phyloP scores from a whole-genome alignment of 306 rosid genomes.

The Pterocarpus macrocarpus region DNA sequence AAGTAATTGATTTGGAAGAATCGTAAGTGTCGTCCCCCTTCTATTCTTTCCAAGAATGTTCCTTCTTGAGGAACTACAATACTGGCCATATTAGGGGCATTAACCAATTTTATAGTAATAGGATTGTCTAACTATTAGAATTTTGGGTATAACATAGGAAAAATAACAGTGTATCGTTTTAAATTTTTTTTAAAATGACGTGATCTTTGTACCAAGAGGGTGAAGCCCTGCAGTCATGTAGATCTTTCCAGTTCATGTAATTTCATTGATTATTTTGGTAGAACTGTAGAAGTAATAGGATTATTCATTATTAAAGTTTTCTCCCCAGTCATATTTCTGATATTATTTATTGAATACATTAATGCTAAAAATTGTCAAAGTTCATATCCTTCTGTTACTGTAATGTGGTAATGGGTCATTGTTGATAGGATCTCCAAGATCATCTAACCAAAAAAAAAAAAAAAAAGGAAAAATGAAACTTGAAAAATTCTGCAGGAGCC shows the following conservation, averaged over 20 bases:
- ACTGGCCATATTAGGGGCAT: conserved; percentile 2
- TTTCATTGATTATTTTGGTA: too few species aligned
- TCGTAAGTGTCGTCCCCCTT: conserved; percentile 71
- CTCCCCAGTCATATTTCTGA: too few species aligned
- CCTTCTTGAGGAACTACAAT: conserved; percentile 1
- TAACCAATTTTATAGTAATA: conserved; percentile 24
- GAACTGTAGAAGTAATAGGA: too few species aligned
- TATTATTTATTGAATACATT: too few species aligned
- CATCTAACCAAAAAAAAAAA: too few species aligned
- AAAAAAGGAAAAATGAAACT: too few species aligned
- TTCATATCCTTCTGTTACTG: too few species aligned
- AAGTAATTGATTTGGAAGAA: conserved; percentile 98
- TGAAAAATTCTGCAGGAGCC: too few species aligned
- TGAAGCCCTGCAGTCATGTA: conserved; percentile 22
- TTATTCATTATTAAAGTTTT: too few species aligned
- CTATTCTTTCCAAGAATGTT: conserved; percentile 25
- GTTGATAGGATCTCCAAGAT: too few species aligned
- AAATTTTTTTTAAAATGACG: neutral
- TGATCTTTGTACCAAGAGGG: conserved; percentile 22
- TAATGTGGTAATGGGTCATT: too few species aligned
- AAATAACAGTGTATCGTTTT: conserved; percentile 12
- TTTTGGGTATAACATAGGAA: conserved; percentile 23
- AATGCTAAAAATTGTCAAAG: too few species aligned
- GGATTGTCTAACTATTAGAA: conserved; percentile 9
- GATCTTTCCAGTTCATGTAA: neutral